Evolutionary conservation across 768 basidiomycete species (phyloP).

Genomic region (Chalciporus chontae): DNA sequence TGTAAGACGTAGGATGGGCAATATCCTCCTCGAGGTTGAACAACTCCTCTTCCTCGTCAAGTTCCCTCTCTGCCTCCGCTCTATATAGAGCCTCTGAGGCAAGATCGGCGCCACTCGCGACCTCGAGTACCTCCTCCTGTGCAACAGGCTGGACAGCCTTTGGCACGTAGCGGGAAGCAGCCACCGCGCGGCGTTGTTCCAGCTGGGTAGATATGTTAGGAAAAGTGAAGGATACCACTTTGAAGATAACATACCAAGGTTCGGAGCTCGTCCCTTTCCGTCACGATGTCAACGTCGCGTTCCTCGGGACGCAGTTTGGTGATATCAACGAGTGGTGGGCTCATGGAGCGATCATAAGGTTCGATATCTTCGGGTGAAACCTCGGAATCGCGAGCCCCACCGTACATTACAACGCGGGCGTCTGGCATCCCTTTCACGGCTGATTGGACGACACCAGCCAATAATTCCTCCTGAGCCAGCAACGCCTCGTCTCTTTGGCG

Average conservation of each 20-base stretch:
- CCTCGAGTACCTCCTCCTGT: constrained; percentile 55
- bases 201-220: constrained; percentile 38
- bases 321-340: constrained; percentile 72
- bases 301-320: constrained; percentile 72
- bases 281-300: constrained; percentile 73
- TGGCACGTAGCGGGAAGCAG: constrained; percentile 84
- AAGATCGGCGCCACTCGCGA: constrained; percentile 63
- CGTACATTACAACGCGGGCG: constrained; percentile 34
- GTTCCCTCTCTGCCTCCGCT: constrained; percentile 86
- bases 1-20: constrained; percentile 78
- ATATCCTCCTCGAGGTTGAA: constrained; percentile 94
- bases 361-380: constrained; percentile 61
- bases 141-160: constrained; percentile 62
- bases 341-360: constrained; percentile 83
- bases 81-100: constrained; percentile 89
- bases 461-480: constrained; percentile 87
- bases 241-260: constrained; percentile 49
- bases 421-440: constrained; percentile 45
- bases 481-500: constrained; percentile 94
- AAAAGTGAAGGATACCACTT: neutral
- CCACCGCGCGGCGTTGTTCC: constrained; percentile 74
- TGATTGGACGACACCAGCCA: constrained; percentile 70
- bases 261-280: constrained; percentile 60
- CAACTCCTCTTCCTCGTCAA: constrained; percentile 94
- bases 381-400: constrained; percentile 34